Evolutionary conservation across 164 flowering plant species (phyloP).

Genomic region (Litsea cubeba): DNA sequence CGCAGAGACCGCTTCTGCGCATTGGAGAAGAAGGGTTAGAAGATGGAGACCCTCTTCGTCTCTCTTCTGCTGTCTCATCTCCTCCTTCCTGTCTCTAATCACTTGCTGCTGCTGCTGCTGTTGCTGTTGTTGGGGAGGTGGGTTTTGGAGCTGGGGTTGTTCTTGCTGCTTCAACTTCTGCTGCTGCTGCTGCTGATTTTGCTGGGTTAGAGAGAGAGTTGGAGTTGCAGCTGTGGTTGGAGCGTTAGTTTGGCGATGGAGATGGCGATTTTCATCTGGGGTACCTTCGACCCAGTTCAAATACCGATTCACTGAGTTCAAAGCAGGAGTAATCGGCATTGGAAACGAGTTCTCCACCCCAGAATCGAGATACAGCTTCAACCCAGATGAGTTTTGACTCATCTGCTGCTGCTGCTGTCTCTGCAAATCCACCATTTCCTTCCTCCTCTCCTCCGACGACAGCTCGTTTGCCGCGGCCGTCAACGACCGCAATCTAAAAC

Average conservation of each 20-base stretch:
- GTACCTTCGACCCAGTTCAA: slow-evolving; percentile 24
- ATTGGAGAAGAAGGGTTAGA: slow-evolving; percentile 77
- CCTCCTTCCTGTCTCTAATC: slow-evolving; percentile 47
- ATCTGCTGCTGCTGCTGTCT: slow-evolving; percentile 11
- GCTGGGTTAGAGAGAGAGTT: slow-evolving; percentile 20
- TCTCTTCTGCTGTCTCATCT: slow-evolving; percentile 48
- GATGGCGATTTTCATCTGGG: slow-evolving; percentile 5
- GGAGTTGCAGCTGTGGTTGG: slow-evolving; percentile 8
- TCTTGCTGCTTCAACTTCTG: background rate
- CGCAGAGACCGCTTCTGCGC: slow-evolving; percentile 88
- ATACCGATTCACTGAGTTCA: slow-evolving; percentile 16
- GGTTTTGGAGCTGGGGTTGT: slow-evolving; percentile 16
- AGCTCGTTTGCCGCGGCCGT: slow-evolving; percentile 25
- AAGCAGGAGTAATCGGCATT: background rate
- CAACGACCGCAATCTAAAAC: slow-evolving; percentile 65
- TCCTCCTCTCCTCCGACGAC: slow-evolving; percentile 22
- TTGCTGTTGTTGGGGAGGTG: background rate
- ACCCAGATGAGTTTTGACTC: slow-evolving; percentile 21
- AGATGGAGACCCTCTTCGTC: slow-evolving; percentile 93
- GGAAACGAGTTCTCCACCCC: background rate
- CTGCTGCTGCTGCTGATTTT: slow-evolving; percentile 10
- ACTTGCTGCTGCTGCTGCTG: background rate
- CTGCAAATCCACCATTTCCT: slow-evolving; percentile 12
- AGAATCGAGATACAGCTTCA: slow-evolving; percentile 26
- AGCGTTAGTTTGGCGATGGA: slow-evolving; percentile 4